A percentile compares a stretch with the other conserved stretches of the same genome.
phyloP scores from a whole-genome alignment of 2,329 filamentous ascomycete genomes.

The Remersonia thermophila region DNA sequence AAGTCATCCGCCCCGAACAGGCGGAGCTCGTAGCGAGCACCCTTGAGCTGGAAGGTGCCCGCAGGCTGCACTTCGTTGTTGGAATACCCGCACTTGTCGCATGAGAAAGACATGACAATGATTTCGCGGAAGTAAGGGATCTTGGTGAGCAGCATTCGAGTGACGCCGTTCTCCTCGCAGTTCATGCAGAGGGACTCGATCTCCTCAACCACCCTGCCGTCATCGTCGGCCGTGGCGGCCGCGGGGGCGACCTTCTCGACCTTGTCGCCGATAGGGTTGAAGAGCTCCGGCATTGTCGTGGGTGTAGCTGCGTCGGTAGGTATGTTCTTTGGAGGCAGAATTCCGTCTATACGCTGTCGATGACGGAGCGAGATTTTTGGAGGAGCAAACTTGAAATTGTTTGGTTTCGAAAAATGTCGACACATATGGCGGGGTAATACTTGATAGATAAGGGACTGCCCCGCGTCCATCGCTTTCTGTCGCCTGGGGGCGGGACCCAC shows the following conservation, averaged over 20 bases:
- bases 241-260: slow-evolving; percentile 36
- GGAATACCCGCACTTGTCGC: slow-evolving; percentile 75
- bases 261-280: slow-evolving; percentile 51
- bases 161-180: slow-evolving; percentile 71
- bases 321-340: too few species aligned
- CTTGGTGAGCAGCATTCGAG: slow-evolving; percentile 73
- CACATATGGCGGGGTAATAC: slow-evolving; percentile 24
- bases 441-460: too few species aligned
- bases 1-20: slow-evolving; percentile 64
- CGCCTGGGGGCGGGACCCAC: too few species aligned
- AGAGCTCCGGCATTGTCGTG: slow-evolving; percentile 34
- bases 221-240: slow-evolving; percentile 30
- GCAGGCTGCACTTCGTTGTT: slow-evolving; percentile 94
- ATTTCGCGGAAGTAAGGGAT: slow-evolving; percentile 98
- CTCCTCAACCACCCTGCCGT: slow-evolving; percentile 48
- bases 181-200: slow-evolving; percentile 80
- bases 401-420: slow-evolving; percentile 17
- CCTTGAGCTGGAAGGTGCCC: slow-evolving; percentile 81
- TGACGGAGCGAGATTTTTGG: too few species aligned
- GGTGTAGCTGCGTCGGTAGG: too few species aligned
- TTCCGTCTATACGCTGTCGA: too few species aligned
- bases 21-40: slow-evolving; percentile 70
- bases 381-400: slow-evolving; percentile 20
- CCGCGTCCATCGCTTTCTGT: slow-evolving; percentile 1
- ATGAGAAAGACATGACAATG: slow-evolving; percentile 93